Conservation (phyloP, 192 early-diverging fungal species). For the Entomortierella beljakovae region DNA sequence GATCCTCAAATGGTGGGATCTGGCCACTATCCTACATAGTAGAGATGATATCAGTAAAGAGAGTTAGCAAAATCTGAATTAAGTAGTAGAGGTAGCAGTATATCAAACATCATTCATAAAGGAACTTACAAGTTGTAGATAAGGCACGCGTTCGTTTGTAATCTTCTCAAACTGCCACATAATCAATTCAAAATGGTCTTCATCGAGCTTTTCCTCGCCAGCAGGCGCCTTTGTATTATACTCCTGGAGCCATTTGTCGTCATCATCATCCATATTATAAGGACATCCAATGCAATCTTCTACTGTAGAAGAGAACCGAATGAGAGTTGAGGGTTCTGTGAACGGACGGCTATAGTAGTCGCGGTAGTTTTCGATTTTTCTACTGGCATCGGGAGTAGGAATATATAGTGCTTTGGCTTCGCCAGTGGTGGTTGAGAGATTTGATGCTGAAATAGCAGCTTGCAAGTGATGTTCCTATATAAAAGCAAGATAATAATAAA, state of each 20-base stretch:
- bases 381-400: slow-evolving; percentile 93
- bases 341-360: slow-evolving; percentile 76
- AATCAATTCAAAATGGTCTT: slow-evolving; percentile 82
- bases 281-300: slow-evolving; percentile 89
- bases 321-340: slow-evolving; percentile 79
- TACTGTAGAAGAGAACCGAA: slow-evolving; percentile 87
- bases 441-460: slow-evolving; percentile 86
- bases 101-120: not conserved
- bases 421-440: slow-evolving; percentile 70
- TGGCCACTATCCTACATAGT: slow-evolving; percentile 44
- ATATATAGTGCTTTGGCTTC: slow-evolving; percentile 75
- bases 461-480: slow-evolving; percentile 93
- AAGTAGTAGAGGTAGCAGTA: not conserved
- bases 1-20: slow-evolving; percentile 54
- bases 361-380: slow-evolving; percentile 72
- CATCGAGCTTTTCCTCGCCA: slow-evolving; percentile 61
- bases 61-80: not conserved
- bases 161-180: slow-evolving; percentile 83
- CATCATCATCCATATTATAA: slow-evolving; percentile 92
- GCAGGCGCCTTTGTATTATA: slow-evolving; percentile 54
- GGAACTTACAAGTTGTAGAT: slow-evolving; percentile 53
- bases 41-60: not conserved
- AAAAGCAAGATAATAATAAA: not conserved
- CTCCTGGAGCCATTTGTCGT: slow-evolving; percentile 74
- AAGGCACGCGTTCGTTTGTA: slow-evolving; percentile 68